Base-by-base conservation (phyloP, 2,329 filamentous ascomycete species). In the Pseudonectria foliicola region DNA sequence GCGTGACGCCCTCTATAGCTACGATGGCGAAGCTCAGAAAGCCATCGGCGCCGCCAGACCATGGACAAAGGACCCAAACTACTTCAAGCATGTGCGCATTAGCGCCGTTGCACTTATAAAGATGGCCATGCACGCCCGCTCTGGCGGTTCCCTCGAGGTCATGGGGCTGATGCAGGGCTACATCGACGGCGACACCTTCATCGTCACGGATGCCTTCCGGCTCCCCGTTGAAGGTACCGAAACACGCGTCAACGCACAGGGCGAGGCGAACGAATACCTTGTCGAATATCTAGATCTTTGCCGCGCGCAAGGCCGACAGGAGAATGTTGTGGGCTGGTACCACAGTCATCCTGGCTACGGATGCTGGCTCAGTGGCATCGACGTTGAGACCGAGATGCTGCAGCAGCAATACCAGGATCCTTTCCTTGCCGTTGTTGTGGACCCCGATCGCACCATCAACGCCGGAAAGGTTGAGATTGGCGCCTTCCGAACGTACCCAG, bases 111-210 rank as follows among this genome's bases (percentile, higher is more conserved):
- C 92, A 5, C 76, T 98, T 39, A 77, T 96, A 50, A 98, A 98
- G 67, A 98, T 98, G 92, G 87, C 93, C 45, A 96, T 95, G 85
- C 92, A 98, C 60, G 92, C 92, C 8, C 85, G 92, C n/a, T 89
- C 87, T 0, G 92, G 92, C 46, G 90, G 92, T 38, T 79, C 77
- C 18, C 75, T 96, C 46, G 92, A 98, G 67, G 77, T 98, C 52
- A 98, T 98, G 92, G 92, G 92, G 38, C 63, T 98, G 50, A 98
- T 98, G 92, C 85, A 94, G 57, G 92, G 92, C 43, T 95, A 94
- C 61, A 82, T 95, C 32, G 77, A 86, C 46, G 79, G 81, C 27
- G 82, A 93, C 52, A 76, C 85, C 2, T 85, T 98, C 53, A 78
- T 98, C 47, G 83, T 98, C 35, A 96, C 89, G 2, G 92, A 98